These are phyloP conservation scores for Oryza nivara DNA, from an alignment of 176 grass and related monocot species.

Conservation along the genomic window DNA sequence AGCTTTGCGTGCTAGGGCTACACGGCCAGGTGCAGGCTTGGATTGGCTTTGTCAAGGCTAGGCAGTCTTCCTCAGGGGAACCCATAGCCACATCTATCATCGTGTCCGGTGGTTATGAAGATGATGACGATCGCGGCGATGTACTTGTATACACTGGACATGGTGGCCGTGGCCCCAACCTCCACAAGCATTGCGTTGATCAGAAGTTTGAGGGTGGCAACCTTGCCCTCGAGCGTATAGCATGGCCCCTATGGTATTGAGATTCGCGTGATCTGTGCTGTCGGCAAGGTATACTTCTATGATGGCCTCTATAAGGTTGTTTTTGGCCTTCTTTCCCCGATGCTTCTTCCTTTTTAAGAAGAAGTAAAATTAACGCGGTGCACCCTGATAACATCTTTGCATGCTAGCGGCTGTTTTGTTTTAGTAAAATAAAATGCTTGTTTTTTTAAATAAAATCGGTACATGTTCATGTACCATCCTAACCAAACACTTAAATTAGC, in stretches of 20 bases:
- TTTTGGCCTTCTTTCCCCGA: constrained; percentile 68
- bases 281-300: constrained; percentile 89
- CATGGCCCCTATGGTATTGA: constrained; percentile 91
- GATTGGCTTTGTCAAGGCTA: constrained; percentile 72
- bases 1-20: constrained; percentile 87
- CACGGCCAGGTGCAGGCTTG: constrained; percentile 95
- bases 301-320: constrained; percentile 96
- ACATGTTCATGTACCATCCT: too few species aligned
- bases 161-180: constrained; percentile 76
- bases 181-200: constrained; percentile 69
- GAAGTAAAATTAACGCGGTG: too few species aligned
- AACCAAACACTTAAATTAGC: too few species aligned
- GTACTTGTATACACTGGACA: constrained; percentile 94
- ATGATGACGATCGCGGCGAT: constrained; percentile 86
- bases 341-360: too few species aligned
- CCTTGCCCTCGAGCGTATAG: constrained; percentile 83
- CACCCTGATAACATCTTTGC: too few species aligned
- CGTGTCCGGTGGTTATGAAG: constrained; percentile 97
- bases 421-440: too few species aligned
- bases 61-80: constrained; percentile 64
- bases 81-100: constrained; percentile 93
- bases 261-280: constrained; percentile 85
- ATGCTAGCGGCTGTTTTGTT: too few species aligned
- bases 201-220: constrained; percentile 87
- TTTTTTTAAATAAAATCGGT: too few species aligned